These are phyloP conservation scores for Magnolia sinica DNA, from an alignment of 164 flowering plant genomes.

Conservation along the genomic window DNA sequence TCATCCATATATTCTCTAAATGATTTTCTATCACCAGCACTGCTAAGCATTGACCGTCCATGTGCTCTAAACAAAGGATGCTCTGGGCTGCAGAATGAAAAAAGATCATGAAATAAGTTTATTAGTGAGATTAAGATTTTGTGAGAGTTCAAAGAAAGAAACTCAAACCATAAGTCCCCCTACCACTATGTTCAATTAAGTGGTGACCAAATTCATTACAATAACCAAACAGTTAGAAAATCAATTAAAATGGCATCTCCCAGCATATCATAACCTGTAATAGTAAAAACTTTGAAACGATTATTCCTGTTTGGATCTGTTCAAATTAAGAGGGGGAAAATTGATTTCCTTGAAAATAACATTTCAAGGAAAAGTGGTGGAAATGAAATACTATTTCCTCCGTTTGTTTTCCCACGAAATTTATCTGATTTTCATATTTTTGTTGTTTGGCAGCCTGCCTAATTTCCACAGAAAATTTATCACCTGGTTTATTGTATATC, in stretches of 20 bases:
- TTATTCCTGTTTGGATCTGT: too few species aligned
- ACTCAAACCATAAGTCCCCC: neutral
- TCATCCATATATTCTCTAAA: conserved; percentile 64
- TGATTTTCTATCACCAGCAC: conserved; percentile 61
- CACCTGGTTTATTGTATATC: too few species aligned
- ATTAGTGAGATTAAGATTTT: neutral
- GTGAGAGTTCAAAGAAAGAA: neutral
- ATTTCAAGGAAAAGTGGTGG: too few species aligned
- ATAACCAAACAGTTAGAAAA: neutral
- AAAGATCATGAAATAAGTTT: neutral
- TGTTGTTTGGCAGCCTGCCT: too few species aligned
- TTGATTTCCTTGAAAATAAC: too few species aligned
- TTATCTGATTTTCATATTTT: too few species aligned
- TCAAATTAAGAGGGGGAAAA: too few species aligned
- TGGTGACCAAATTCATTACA: neutral
- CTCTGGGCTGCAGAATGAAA: conserved; percentile 72
- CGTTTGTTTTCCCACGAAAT: too few species aligned
- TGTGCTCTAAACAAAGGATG: conserved; percentile 85
- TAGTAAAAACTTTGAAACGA: neutral
- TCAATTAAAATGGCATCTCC: too few species aligned
- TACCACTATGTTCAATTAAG: neutral
- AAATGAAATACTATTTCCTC: too few species aligned
- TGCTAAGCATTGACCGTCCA: conserved; percentile 80
- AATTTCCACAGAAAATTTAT: too few species aligned
- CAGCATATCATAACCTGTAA: neutral